These are phyloP conservation scores for Solanum bulbocastanum DNA, from an alignment of 257 asterid species.

Conservation along the genomic window DNA sequence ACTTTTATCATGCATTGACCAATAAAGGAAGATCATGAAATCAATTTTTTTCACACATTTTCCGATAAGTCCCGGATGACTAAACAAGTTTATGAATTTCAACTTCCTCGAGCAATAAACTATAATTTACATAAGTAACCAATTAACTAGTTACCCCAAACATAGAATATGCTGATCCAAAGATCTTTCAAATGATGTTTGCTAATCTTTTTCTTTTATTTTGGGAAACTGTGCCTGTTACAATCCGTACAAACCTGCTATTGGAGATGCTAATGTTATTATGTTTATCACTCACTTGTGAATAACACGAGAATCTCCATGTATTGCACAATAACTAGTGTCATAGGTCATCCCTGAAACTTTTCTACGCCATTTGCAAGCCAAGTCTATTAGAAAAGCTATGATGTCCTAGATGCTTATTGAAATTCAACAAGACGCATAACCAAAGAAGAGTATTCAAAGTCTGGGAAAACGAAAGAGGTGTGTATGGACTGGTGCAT, in stretches of 20 bases:
- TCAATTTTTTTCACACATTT: not conserved
- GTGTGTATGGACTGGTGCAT: not conserved
- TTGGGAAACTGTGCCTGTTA: not conserved
- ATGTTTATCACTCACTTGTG: not conserved
- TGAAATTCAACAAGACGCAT: not conserved
- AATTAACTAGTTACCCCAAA: not conserved
- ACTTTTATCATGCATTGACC: not conserved
- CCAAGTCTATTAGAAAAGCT: not conserved
- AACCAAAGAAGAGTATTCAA: not conserved
- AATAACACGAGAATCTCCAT: not conserved
- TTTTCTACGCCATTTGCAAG: not conserved
- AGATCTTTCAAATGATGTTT: not conserved
- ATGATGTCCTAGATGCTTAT: not conserved
- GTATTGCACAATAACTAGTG: not conserved
- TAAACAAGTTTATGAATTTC: not conserved
- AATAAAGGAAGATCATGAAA: not conserved
- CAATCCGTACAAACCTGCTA: not conserved
- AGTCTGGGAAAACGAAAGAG: not conserved
- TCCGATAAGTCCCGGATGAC: not conserved
- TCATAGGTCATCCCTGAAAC: not conserved
- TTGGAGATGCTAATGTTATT: not conserved
- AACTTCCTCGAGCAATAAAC: not conserved
- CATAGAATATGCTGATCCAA: not conserved
- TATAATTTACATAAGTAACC: not conserved
- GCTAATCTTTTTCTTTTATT: not conserved